phyloP scores from a whole-genome alignment of 345 rosid species.

The Rhizophora apiculata region DNA sequence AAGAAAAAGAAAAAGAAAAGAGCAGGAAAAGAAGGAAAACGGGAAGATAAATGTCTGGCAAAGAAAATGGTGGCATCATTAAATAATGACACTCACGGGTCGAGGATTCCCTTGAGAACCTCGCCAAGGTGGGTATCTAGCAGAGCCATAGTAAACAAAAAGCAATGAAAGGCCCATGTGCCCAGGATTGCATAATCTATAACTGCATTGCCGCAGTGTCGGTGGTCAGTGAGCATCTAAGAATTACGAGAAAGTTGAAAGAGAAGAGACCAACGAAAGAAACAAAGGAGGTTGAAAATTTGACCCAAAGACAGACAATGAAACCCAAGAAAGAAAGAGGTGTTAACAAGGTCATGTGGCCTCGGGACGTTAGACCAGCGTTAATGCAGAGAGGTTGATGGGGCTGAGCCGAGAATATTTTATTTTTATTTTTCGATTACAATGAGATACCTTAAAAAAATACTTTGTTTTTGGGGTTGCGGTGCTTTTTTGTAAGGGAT shows the following conservation, averaged over 20 bases:
- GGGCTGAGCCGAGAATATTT: conserved; percentile 37
- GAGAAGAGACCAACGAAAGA: conserved; percentile 17
- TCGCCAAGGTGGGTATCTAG: conserved; percentile 33
- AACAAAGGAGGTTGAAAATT: conserved; percentile 34
- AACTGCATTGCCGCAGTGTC: conserved; percentile 28
- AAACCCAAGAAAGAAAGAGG: conserved; percentile 22
- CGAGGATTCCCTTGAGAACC: conserved; percentile 43
- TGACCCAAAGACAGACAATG: conserved; percentile 24
- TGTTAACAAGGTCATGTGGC: conserved; percentile 12
- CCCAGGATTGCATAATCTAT: conserved; percentile 54
- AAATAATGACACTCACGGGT: conserved; percentile 53
- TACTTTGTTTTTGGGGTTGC: neutral
- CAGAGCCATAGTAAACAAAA: neutral
- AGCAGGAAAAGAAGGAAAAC: neutral
- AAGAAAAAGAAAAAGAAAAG: neutral
- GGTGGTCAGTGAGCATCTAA: conserved; percentile 28
- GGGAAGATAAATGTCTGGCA: neutral
- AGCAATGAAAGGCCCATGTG: conserved; percentile 3
- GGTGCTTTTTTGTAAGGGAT: neutral
- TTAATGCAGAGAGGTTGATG: conserved; percentile 5
- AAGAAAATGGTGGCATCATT: conserved; percentile 5
- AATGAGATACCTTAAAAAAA: neutral
- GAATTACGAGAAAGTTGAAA: conserved; percentile 8
- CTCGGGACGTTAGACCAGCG: conserved; percentile 19
- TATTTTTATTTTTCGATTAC: too few relatives aligned